Evolutionary conservation across 768 basidiomycete species (phyloP).

Genomic region (Mycena epipterygia): DNA sequence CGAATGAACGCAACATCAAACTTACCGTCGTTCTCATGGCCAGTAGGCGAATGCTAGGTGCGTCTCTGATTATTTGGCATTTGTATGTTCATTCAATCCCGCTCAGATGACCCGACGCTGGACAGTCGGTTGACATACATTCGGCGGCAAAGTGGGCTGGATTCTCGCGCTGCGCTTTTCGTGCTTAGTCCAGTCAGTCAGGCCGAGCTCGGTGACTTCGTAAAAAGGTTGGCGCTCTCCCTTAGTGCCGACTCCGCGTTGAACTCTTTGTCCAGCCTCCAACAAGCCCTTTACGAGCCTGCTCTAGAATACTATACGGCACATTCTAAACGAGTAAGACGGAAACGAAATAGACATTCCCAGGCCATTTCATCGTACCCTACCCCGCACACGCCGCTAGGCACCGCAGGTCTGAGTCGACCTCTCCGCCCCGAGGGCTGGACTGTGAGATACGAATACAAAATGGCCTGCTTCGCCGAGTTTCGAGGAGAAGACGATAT

Average conservation of each 20-base stretch:
- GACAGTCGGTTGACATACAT: constrained; percentile 90
- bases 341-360: constrained; percentile 89
- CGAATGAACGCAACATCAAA: constrained; percentile 91
- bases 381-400: constrained; percentile 62
- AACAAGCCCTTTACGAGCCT: constrained; percentile 89
- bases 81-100: constrained; percentile 1
- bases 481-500: constrained; percentile 94
- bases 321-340: constrained; percentile 91
- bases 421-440: constrained; percentile 89
- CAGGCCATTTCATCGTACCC: constrained; percentile 67
- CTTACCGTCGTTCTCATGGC: constrained; percentile 95
- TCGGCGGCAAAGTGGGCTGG: constrained; percentile 88
- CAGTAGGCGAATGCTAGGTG: constrained; percentile 89
- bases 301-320: constrained; percentile 94
- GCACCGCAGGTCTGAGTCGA: constrained; percentile 59
- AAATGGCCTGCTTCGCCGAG: constrained; percentile 97
- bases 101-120: constrained; percentile 83
- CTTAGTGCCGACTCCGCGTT: constrained; percentile 11
- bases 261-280: constrained; percentile 66
- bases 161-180: constrained; percentile 93
- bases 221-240: constrained; percentile 68
- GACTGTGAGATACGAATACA: constrained; percentile 98
- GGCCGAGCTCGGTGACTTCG: constrained; percentile 91
- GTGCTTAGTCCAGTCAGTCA: constrained; percentile 93
- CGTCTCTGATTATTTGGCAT: constrained; percentile 39